phyloP scores from a whole-genome alignment of 1,284 basidiomycete genomes.

The Naganishia sp. region DNA sequence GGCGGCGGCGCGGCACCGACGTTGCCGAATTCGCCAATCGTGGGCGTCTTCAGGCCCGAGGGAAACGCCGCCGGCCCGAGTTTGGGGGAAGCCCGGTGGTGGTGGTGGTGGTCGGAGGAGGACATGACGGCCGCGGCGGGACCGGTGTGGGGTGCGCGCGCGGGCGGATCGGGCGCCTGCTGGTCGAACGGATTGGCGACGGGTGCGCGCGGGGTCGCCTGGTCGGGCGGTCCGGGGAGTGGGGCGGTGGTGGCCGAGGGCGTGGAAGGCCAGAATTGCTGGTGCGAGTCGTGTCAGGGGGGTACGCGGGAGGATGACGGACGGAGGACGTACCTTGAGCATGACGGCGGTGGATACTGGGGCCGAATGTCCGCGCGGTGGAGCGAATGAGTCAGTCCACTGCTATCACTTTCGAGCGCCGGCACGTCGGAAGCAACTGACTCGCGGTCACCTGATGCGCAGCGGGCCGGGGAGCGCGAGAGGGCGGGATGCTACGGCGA shows the following conservation, averaged over 20 bases:
- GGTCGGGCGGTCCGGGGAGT: slow-evolving; percentile 60
- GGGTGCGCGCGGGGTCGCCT: slow-evolving; percentile 69
- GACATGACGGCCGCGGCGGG: slow-evolving; percentile 8
- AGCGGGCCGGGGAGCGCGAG: too few species aligned
- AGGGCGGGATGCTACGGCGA: too few species aligned
- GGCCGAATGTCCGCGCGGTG: too few species aligned
- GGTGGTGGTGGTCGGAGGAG: slow-evolving; percentile 38
- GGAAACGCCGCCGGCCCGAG: slow-evolving; percentile 45
- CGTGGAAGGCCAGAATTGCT: slow-evolving; percentile 62
- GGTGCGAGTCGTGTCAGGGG: slow-evolving; percentile 6
- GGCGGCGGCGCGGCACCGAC: slow-evolving; percentile 31
- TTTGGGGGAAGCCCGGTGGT: slow-evolving; percentile 46
- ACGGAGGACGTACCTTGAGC: slow-evolving; percentile 44
- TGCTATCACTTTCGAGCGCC: too few species aligned
- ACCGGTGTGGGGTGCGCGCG: slow-evolving; percentile 32
- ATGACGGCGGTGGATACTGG: slow-evolving; percentile 33
- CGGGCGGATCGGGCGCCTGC: slow-evolving; percentile 35
- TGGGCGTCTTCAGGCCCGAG: slow-evolving; percentile 38
- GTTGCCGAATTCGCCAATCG: slow-evolving; percentile 12
- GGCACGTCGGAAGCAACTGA: too few species aligned
- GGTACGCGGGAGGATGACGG: slow-evolving; percentile 2
- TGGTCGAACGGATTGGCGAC: slow-evolving; percentile 67
- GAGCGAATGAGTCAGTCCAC: too few species aligned
- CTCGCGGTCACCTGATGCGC: too few species aligned
- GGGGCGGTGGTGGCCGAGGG: slow-evolving; percentile 42